Evolutionary conservation across 768 basidiomycete species (phyloP).

Genomic region (Mycena crocata): DNA sequence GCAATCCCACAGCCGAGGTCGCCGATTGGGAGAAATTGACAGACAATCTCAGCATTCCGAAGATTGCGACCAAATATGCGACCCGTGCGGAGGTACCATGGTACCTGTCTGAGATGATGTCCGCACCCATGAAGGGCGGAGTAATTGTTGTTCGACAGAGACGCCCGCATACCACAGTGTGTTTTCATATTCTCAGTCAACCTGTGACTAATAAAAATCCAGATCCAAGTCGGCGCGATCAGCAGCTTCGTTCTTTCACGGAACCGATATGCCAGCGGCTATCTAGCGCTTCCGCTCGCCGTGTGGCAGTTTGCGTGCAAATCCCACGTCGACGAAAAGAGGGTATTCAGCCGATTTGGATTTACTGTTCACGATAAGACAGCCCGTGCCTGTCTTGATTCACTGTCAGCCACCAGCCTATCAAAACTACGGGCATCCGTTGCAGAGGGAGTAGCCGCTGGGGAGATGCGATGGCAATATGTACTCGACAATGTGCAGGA

Average conservation of each 20-base stretch:
- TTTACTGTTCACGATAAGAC: conserved; percentile 37
- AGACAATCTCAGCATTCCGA: conserved; percentile 30
- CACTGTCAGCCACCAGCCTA: conserved; percentile 32
- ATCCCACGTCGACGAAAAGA: conserved; percentile 40
- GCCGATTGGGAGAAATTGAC: conserved; percentile 32
- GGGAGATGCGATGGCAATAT: conserved; percentile 23
- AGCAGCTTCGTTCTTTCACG: conserved; percentile 33
- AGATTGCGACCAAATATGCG: conserved; percentile 24
- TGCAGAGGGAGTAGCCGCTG: conserved; percentile 2
- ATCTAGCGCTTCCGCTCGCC: conserved; percentile 36
- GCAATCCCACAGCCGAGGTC: not conserved
- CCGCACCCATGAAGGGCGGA: conserved; percentile 27
- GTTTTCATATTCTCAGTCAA: conserved; percentile 6
- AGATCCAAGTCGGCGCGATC: conserved; percentile 39
- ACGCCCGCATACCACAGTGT: conserved; percentile 36
- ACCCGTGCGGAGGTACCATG: conserved; percentile 26
- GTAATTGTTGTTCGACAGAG: conserved; percentile 30
- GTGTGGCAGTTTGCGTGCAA: conserved; percentile 40
- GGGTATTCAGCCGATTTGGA: conserved; percentile 37
- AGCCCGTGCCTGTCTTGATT: conserved; percentile 32
- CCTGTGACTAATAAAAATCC: not conserved
- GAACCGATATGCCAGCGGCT: conserved; percentile 38
- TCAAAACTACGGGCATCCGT: conserved; percentile 20
- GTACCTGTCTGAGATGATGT: conserved; percentile 37
- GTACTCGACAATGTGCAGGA: conserved; percentile 36